Evolutionary conservation across 371 early-diverging fungal species (phyloP).

Genomic region (Batrachochytrium dendrobatidis): DNA sequence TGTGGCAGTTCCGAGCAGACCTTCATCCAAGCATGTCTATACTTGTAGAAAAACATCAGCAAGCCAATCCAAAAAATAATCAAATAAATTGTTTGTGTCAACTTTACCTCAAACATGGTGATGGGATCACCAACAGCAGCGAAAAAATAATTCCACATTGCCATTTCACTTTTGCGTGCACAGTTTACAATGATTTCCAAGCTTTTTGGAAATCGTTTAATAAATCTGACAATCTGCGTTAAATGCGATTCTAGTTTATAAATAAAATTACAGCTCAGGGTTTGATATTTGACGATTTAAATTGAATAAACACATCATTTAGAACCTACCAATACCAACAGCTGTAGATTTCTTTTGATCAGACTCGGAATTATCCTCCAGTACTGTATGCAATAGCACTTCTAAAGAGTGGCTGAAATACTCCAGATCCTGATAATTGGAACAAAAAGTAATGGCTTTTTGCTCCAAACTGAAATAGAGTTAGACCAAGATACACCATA

Average conservation of each 20-base stretch:
- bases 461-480: conserved; percentile 22
- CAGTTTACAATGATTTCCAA: conserved; percentile 81
- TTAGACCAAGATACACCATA: conserved; percentile 5
- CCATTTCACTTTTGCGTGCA: conserved; percentile 83
- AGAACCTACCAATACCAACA: not conserved
- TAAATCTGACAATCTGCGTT: conserved; percentile 58
- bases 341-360: not conserved
- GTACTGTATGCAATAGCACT: conserved; percentile 70
- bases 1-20: conserved; percentile 70
- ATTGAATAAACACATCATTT: not conserved
- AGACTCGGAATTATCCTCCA: no score
- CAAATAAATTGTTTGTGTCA: not conserved
- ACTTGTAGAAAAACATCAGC: no score
- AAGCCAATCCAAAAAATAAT: not conserved
- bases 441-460: conserved; percentile 59
- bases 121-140: conserved; percentile 69
- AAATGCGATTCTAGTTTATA: conserved; percentile 46
- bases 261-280: no score
- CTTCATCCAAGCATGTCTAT: conserved; percentile 62
- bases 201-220: conserved; percentile 65
- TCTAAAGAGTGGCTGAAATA: conserved; percentile 83
- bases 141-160: conserved; percentile 84
- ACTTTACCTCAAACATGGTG: conserved; percentile 63
- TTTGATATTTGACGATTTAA: not conserved
- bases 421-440: conserved; percentile 54